phyloP scores from a whole-genome alignment of 2,329 filamentous ascomycete genomes.

The Colletotrichum kahawae region DNA sequence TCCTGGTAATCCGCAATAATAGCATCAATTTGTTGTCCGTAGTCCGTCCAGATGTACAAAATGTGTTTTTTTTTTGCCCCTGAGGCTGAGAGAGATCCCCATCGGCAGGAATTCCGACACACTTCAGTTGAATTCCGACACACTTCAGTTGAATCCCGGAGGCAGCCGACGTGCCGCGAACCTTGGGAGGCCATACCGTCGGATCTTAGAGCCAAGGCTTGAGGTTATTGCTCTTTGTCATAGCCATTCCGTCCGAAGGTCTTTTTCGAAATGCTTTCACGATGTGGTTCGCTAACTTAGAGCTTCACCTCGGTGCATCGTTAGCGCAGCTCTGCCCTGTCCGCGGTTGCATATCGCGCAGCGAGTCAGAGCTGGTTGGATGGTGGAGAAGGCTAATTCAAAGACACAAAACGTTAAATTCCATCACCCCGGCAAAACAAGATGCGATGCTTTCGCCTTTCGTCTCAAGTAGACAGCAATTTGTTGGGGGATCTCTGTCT shows the following conservation, averaged over 20 bases:
- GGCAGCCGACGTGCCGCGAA: not conserved
- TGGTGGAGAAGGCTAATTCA: conserved; percentile 10
- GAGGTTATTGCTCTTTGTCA: not conserved
- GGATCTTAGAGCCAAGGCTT: not conserved
- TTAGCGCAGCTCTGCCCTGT: not conserved
- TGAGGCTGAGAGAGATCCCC: not conserved
- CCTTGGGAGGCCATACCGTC: not conserved
- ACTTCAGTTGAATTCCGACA: not conserved
- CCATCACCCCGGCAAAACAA: conserved; percentile 3
- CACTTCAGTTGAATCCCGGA: not conserved
- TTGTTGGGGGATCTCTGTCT: conserved; percentile 2
- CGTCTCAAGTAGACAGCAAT: conserved; percentile 15
- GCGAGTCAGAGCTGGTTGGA: conserved; percentile 6
- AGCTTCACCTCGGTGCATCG: conserved; percentile 8
- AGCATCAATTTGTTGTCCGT: not conserved
- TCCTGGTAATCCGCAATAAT: not conserved
- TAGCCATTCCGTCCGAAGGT: not conserved
- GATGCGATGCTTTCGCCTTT: not conserved
- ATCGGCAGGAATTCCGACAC: not conserved
- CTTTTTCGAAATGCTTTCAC: not conserved
- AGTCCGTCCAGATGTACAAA: not conserved
- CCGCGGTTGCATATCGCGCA: not conserved
- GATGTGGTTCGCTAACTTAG: not conserved
- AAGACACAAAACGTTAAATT: conserved; percentile 11
- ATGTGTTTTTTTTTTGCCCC: not conserved